phyloP scores from a whole-genome alignment of 805 yeast species.

The Wickerhamomyces tratensis region DNA sequence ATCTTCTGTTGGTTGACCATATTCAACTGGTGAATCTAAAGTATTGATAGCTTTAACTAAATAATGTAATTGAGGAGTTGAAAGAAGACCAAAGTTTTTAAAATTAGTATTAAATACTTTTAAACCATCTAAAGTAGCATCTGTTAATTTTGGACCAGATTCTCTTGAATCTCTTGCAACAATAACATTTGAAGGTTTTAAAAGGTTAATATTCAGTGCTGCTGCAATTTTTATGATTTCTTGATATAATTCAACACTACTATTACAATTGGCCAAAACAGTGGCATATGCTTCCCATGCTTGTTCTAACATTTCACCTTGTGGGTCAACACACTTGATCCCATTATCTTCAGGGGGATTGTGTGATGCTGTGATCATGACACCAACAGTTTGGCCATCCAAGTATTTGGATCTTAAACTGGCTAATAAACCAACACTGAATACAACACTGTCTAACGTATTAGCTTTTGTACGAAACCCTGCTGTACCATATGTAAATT shows the following conservation, averaged over 20 bases:
- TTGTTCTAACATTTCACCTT: slow-evolving; percentile 80
- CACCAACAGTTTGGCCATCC: slow-evolving; percentile 70
- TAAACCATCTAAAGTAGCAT: slow-evolving; percentile 55
- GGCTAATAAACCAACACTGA: slow-evolving; percentile 77
- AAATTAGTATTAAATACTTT: slow-evolving; percentile 34
- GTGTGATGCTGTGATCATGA: slow-evolving; percentile 95
- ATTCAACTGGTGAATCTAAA: slow-evolving; percentile 22
- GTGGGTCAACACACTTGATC: slow-evolving; percentile 87
- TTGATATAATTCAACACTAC: slow-evolving; percentile 30
- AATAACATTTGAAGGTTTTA: slow-evolving; percentile 35
- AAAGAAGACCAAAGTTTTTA: slow-evolving; percentile 57
- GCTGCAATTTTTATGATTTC: slow-evolving; percentile 29
- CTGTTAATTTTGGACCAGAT: slow-evolving; percentile 61
- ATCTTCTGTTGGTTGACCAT: slow-evolving; percentile 51
- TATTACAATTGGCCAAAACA: slow-evolving; percentile 58
- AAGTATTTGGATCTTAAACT: slow-evolving; percentile 67
- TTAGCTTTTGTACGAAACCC: slow-evolving; percentile 80
- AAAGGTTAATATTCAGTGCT: slow-evolving; percentile 36
- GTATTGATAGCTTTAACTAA: slow-evolving; percentile 70
- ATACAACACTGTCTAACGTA: slow-evolving; percentile 70
- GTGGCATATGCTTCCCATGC: slow-evolving; percentile 84
- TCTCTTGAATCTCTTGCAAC: slow-evolving; percentile 87
- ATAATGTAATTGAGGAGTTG: slow-evolving; percentile 94
- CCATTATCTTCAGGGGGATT: slow-evolving; percentile 91
- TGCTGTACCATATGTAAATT: slow-evolving; percentile 86